Base-by-base conservation (phyloP, 192 early-diverging fungal species). In the Gamsiella multidivaricata region DNA sequence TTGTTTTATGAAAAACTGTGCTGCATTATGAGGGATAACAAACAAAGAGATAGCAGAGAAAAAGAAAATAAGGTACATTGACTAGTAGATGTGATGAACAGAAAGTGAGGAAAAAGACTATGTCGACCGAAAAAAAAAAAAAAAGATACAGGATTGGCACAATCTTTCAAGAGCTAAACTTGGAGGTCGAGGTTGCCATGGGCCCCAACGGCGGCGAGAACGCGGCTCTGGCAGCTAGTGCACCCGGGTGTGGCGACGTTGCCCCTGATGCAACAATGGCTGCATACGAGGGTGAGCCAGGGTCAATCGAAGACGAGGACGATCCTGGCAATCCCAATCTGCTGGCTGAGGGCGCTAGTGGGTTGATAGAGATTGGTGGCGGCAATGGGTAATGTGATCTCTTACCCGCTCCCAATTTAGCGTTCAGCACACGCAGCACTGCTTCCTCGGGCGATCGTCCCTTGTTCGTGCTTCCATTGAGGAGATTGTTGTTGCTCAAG, bases 351-450 rank as follows among this genome's bases (percentile, higher is more conserved):
- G n/a, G n/a, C n/a, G n/a, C n/a, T n/a, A n/a, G n/a, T n/a, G 49
- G 12, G 56, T 61, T 22, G 34, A 34, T 41, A 11, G 18, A 18
- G 22, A 37, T 37, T 9, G 32, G 23, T 12, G 53, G 69, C 15
- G 49, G 32, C 1, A 50, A 31, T 7, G 46, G 61, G 20, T 50
- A 49, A 20, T 67, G 54, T 12, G 32, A 39, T 53, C 57, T 61
- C 45, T 69, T 69, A 11, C 53, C 60, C 15, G 54, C 45, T 1
- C 42, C 39, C 6, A 71, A 25, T 25, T 71, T 78, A 11, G 74
- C 74, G 39, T 69, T 78, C 59, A 78, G 37, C 33, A 78, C 74
- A 9, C 74, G 52, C 20, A 78, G 25, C 4, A 78, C 74, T 29
- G 68, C 53, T 33, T 71, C 69, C 50, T 71, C 69, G 6, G 69